Base-by-base conservation (phyloP, 2,329 filamentous ascomycete species). In the Thelonectria blattea region DNA sequence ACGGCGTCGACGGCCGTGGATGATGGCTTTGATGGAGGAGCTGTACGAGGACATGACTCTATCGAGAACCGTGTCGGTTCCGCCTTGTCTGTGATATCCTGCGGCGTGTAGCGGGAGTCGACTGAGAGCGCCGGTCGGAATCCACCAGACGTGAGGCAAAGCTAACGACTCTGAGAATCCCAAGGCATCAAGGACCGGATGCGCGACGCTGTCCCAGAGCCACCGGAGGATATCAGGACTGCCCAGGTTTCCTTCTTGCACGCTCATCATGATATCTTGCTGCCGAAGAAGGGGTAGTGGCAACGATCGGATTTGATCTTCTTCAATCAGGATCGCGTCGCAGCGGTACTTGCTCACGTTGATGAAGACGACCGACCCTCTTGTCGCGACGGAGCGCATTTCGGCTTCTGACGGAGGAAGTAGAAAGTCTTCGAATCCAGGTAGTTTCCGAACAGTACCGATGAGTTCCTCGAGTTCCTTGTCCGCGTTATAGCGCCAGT, bases 11-110 rank as follows among this genome's bases (percentile, higher is more conserved):
- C 42, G 71, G 14, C 59, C 62, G 17, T 70, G 53, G 24, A 75
- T 63, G 2, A 79, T 45, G 1, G 73, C 60, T 57, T 72, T 74
- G 30, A 78, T 52, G 1, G 76, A 77, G 0, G 71, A 64, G 20
- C 58, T 69, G 54, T 79, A 80, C 0, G 76, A 79, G 3, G 76
- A 79, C 5, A 79, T 68, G 3, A 73, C 75, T 41, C 73, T 63
- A 48, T 78, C 73, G 1, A 79, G 43, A 0, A 73, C 73, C 0
- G 71, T 73, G 12, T 72, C 56, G 0, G 41, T 37, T 3, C 64
- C 66, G 3, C 53, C 52, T 7, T 54, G 18, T 1, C 27, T 11
- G 53, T 78, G 72, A 32, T 65, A 51, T 11, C 76, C 76, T 0
- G 75, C 74, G 0, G 75, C 74, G 56, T 77, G 74, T 9, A 77